Percentiles rank a stretch among this genome's conserved stretches.
Conservation (phyloP, 768 basidiomycete species). For the Kwoniella europaea region DNA sequence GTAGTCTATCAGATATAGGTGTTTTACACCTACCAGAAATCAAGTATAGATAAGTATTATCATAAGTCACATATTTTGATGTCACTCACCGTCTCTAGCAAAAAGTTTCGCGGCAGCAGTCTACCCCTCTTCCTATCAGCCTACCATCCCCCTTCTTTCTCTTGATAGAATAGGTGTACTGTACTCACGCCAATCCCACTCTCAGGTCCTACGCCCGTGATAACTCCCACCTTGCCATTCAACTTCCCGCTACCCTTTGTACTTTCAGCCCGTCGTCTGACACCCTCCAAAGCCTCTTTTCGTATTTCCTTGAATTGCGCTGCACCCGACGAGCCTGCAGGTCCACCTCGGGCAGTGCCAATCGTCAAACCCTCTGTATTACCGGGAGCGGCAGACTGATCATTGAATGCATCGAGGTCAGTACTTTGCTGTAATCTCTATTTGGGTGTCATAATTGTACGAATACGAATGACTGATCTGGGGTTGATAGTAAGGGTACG, state of each 20-base stretch:
- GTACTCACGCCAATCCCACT: slow-evolving; percentile 81
- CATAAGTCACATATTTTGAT: too few species aligned
- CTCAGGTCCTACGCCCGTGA: slow-evolving; percentile 84
- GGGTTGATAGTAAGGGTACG: not conserved
- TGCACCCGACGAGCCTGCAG: not conserved
- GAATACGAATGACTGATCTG: not conserved
- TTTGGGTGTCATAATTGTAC: not conserved
- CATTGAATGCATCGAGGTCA: slow-evolving; percentile 20
- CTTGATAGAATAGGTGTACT: not conserved
- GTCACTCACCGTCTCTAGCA: slow-evolving; percentile 22
- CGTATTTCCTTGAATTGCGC: slow-evolving; percentile 22
- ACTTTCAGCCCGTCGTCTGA: slow-evolving; percentile 11
- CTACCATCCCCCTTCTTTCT: not conserved
- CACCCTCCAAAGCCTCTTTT: slow-evolving; percentile 24
- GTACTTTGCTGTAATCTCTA: slow-evolving; percentile 30
- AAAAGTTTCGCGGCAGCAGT: slow-evolving; percentile 44
- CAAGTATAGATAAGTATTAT: too few species aligned
- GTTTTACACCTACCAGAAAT: slow-evolving; percentile 67
- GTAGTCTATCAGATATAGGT: slow-evolving; percentile 78
- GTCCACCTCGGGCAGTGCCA: slow-evolving; percentile 7
- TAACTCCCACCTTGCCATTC: slow-evolving; percentile 77
- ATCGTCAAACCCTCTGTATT: slow-evolving; percentile 4
- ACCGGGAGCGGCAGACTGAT: not conserved
- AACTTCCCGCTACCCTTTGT: slow-evolving; percentile 61
- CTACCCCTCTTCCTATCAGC: slow-evolving; percentile 19